phyloP scores from a whole-genome alignment of 208 protist species.

The Leishmania aethiopica region DNA sequence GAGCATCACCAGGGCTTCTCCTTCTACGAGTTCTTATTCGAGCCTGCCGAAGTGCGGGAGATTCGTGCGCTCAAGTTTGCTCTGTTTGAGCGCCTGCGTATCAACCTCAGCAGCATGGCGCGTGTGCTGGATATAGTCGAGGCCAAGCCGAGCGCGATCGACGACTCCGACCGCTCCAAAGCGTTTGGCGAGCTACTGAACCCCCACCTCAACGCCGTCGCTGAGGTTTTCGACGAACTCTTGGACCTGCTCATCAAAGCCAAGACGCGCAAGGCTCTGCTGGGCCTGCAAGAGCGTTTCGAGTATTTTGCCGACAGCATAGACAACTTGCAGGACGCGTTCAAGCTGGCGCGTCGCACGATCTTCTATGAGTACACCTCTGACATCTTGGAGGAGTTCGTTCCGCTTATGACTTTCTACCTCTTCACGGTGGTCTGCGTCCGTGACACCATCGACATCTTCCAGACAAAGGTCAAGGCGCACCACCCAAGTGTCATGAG shows the following conservation, averaged over 20 bases:
- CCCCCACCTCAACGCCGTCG: slow-evolving; percentile 61
- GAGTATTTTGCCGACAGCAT: slow-evolving; percentile 53
- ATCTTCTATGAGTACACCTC: slow-evolving; percentile 85
- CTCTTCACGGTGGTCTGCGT: slow-evolving; percentile 87
- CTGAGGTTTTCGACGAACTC: slow-evolving; percentile 66
- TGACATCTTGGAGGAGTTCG: slow-evolving; percentile 79
- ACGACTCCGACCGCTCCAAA: slow-evolving; percentile 70
- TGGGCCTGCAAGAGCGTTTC: slow-evolving; percentile 40
- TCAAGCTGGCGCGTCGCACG: slow-evolving; percentile 57
- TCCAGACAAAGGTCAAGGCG: slow-evolving; percentile 50
- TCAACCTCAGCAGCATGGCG: slow-evolving; percentile 81
- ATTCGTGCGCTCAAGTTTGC: slow-evolving; percentile 65
- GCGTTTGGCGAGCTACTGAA: slow-evolving; percentile 65
- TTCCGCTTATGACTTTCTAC: slow-evolving; percentile 92
- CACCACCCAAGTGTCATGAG: slow-evolving; percentile 33
- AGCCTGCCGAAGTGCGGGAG: slow-evolving; percentile 64
- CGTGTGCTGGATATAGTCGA: slow-evolving; percentile 87
- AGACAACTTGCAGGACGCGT: slow-evolving; percentile 63
- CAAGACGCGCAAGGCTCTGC: slow-evolving; percentile 47
- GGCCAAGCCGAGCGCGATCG: slow-evolving; percentile 64
- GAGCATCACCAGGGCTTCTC: slow-evolving; percentile 71
- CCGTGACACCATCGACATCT: slow-evolving; percentile 72
- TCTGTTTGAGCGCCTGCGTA: slow-evolving; percentile 68
- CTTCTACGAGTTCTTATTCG: slow-evolving; percentile 85
- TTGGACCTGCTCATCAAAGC: slow-evolving; percentile 55